phyloP scores from a whole-genome alignment of 495 filamentous ascomycete genomes.

The Penicillium diatomitis region DNA sequence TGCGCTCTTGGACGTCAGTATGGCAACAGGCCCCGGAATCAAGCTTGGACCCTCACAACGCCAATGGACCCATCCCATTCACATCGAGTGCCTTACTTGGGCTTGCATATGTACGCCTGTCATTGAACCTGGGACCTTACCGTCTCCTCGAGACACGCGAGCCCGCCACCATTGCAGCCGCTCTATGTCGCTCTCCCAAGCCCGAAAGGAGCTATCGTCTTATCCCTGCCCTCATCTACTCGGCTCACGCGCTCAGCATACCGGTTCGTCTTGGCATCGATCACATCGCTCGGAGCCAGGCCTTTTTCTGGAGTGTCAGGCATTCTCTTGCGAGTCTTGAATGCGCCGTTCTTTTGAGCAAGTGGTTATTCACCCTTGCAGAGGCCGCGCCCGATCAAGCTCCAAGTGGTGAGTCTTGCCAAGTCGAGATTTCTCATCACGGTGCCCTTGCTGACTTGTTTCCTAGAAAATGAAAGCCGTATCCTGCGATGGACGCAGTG shows the following conservation, averaged over 20 bases:
- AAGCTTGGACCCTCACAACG: constrained; percentile 32
- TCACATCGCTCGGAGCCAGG: constrained; percentile 36
- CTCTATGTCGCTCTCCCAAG: constrained; percentile 24
- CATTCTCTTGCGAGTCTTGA: constrained; percentile 41
- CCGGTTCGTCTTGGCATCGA: constrained; percentile 33
- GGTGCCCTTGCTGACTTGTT: neutral
- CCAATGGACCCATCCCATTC: constrained; percentile 33
- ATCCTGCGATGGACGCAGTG: constrained; percentile 31
- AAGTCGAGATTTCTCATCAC: too few species aligned
- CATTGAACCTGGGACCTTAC: constrained; percentile 27
- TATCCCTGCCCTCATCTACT: constrained; percentile 30
- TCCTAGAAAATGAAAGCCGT: constrained; percentile 28
- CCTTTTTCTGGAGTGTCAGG: constrained; percentile 41
- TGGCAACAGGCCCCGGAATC: constrained; percentile 38
- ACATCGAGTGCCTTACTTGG: constrained; percentile 31
- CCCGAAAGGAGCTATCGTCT: constrained; percentile 30
- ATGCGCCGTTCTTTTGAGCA: constrained; percentile 38
- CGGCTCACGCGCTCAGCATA: constrained; percentile 32
- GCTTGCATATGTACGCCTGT: constrained; percentile 32
- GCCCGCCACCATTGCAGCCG: constrained; percentile 23
- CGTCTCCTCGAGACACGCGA: constrained; percentile 31
- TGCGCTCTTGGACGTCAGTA: constrained; percentile 31
- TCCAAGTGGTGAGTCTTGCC: constrained; percentile 20
- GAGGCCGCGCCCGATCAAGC: constrained; percentile 22
- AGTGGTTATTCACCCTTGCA: constrained; percentile 37